Base-by-base conservation (phyloP, 192 early-diverging fungal genomes). In the Thoreauomyces humboldtii region DNA sequence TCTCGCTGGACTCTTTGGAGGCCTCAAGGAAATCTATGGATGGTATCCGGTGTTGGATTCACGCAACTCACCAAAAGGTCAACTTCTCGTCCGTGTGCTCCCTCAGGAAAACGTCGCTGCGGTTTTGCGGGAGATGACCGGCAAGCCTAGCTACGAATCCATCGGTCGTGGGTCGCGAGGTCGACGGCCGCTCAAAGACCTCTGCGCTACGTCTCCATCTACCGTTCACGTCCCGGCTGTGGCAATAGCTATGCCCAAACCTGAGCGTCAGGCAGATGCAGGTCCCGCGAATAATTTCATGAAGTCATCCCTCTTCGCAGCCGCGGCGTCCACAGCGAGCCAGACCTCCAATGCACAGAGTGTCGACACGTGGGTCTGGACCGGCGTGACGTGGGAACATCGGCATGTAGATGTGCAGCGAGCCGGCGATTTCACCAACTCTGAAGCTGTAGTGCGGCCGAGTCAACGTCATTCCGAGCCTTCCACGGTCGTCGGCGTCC, bases 11-110 rank as follows among this genome's bases (percentile, higher is more conserved):
- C 42, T 77, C 19, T 70, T 77, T 59, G 63, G 61, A 9, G 70
- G 70, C 7, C 50, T 69, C 14, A 31, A 28, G 38, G 70, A 72
- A 41, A 51, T 77, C 0, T 31, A 62, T 41, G 75, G 75, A 9
- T 77, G 75, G 75, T 73, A 70, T 62, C 67, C 51, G 36, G 38
- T 77, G 7, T n/a, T 47, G 33, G 63, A 65, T 25, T 65, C 46
- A 2, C 52, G 53, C 0, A 57, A 58, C 14, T 31, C 15, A 19
- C 19, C 51, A 21, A 24, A 67, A 17, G 73, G 73, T 7, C 74
- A 76, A 51, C 41, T 76, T 7, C 58, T 77, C n/a, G 42, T 73
- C 14, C 65, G 44, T 17, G 52, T 77, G 24, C 56, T 22, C 9
- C 71, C 70, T n/a, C 24, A 22, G 21, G 67, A 67, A 32, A 70